Evolutionary conservation across 2,329 filamentous ascomycete species (phyloP).

Genomic region (Tolypocladium tropicale): DNA sequence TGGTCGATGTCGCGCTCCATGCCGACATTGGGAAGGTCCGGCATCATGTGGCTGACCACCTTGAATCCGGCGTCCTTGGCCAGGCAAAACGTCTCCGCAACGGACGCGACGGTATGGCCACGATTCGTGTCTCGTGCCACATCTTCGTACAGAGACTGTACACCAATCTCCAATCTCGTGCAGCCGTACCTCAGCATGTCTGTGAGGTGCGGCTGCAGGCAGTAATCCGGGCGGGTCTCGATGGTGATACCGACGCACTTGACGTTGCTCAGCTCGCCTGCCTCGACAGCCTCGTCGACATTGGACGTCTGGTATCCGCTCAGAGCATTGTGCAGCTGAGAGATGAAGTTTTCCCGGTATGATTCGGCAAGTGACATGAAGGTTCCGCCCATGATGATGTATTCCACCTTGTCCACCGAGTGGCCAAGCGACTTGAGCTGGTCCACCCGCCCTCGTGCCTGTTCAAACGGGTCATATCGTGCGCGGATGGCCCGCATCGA

Average conservation of each 20-base stretch:
- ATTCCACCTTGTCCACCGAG: conserved; percentile 98
- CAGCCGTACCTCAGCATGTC: conserved; percentile 98
- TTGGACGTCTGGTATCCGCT: conserved; percentile 91
- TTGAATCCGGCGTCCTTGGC: conserved; percentile 98
- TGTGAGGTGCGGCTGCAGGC: conserved; percentile 85
- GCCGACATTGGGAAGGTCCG: conserved; percentile 91
- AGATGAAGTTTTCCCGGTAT: conserved; percentile 89
- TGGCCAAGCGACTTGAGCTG: conserved; percentile 94
- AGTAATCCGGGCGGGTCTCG: conserved; percentile 95
- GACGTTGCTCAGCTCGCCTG: conserved; percentile 91
- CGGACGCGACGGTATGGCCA: conserved; percentile 88
- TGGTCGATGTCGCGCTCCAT: conserved; percentile 97
- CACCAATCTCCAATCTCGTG: conserved; percentile 86
- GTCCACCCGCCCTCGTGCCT: conserved; percentile 89
- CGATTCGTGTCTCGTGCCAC: conserved; percentile 97
- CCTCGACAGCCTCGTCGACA: conserved; percentile 89
- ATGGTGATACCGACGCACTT: conserved; percentile 99
- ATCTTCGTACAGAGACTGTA: conserved; percentile 95
- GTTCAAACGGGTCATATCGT: conserved; percentile 95
- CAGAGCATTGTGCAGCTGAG: conserved; percentile 90
- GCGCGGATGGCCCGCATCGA: conserved; percentile 97
- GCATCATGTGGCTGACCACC: conserved; percentile 99
- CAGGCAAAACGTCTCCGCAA: conserved; percentile 94
- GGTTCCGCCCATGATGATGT: conserved; percentile 99
- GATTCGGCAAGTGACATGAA: conserved; percentile 93